Percentiles rank a stretch among this genome's conserved stretches.
These are phyloP conservation scores for Canariomyces notabilis DNA, from an alignment of 2,329 filamentous ascomycete species.

Conservation along the genomic window DNA sequence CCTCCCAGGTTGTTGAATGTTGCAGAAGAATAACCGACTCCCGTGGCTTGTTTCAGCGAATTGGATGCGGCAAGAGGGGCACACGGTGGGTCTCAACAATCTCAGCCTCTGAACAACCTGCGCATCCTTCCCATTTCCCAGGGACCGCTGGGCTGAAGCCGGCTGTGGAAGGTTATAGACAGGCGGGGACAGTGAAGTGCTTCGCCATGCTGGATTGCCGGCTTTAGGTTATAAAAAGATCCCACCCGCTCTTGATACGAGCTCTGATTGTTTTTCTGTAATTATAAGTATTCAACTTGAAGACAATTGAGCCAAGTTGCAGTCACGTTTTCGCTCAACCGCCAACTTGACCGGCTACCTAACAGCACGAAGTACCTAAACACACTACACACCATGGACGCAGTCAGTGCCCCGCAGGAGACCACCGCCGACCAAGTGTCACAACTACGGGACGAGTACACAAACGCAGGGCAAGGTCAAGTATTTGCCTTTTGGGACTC, in stretches of 20 bases:
- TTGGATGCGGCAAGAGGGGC: background rate
- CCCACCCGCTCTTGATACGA: background rate
- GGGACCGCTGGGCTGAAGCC: too few relatives aligned
- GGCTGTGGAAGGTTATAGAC: slow-evolving; percentile 7
- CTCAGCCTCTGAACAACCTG: too few relatives aligned
- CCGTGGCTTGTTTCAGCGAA: slow-evolving; percentile 2
- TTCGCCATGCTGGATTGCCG: too few relatives aligned
- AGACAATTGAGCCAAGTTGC: too few relatives aligned
- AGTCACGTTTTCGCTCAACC: background rate
- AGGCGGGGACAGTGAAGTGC: too few relatives aligned
- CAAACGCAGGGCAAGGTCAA: slow-evolving; percentile 70
- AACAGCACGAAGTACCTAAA: background rate
- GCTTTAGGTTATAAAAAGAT: too few relatives aligned
- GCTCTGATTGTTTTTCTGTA: background rate
- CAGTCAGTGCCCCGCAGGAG: slow-evolving; percentile 29
- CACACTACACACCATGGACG: background rate
- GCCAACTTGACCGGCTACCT: background rate
- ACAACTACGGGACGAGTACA: slow-evolving; percentile 66
- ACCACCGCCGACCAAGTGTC: slow-evolving; percentile 63
- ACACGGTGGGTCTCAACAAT: slow-evolving; percentile 7
- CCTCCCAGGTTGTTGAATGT: slow-evolving; percentile 9
- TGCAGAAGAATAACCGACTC: too few relatives aligned
- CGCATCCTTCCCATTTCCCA: too few relatives aligned
- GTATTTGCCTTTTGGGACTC: slow-evolving; percentile 85
- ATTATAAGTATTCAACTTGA: too few relatives aligned